phyloP scores from a whole-genome alignment of 2,329 filamentous ascomycete genomes.

The Colletotrichum noveboracense region DNA sequence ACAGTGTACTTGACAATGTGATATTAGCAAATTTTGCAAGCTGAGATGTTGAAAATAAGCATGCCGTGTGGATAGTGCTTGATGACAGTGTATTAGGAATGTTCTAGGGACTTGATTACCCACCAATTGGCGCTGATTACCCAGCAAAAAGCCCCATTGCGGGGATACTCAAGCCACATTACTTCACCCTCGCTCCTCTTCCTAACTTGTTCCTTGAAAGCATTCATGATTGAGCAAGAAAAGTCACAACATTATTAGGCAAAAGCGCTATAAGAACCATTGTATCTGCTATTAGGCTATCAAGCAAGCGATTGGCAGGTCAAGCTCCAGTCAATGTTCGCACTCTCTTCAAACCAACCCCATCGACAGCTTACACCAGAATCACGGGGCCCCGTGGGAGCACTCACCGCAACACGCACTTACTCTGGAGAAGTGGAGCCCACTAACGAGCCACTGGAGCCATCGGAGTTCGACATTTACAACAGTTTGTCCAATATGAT shows the following conservation, averaged over 20 bases:
- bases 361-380: neutral
- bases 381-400: neutral
- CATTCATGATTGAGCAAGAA: neutral
- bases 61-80: neutral
- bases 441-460: constrained; percentile 63
- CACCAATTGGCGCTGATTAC: neutral
- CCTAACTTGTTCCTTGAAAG: neutral
- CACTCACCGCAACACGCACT: neutral
- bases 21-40: neutral
- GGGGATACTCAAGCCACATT: neutral
- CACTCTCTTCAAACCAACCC: neutral
- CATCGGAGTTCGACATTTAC: constrained; percentile 70
- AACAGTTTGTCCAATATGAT: constrained; percentile 76
- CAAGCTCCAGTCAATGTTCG: neutral
- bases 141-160: neutral
- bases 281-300: neutral
- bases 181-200: neutral
- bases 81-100: neutral
- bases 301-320: neutral
- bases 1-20: neutral
- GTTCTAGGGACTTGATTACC: neutral
- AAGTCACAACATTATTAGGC: neutral
- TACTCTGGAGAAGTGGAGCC: neutral
- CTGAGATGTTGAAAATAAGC: neutral
- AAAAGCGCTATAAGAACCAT: neutral